These are phyloP conservation scores for Zygoascus hellenicus DNA, from an alignment of 1,139 yeast species.

Conservation along the genomic window DNA sequence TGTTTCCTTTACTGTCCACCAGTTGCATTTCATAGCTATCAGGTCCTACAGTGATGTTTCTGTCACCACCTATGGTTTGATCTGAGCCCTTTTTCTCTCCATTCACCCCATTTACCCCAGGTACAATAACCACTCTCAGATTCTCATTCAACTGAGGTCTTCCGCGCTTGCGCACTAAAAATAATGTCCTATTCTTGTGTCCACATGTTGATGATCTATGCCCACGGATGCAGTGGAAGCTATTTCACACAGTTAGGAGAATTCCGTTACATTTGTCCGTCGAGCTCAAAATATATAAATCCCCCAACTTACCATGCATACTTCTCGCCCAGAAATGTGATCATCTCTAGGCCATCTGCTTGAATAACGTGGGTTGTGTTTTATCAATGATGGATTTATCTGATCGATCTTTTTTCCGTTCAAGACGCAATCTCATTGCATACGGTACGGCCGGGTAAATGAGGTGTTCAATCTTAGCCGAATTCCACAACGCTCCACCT, in stretches of 20 bases:
- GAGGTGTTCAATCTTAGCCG: no score
- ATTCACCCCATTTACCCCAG: constrained; percentile 13
- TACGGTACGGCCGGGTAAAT: no score
- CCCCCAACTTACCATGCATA: constrained; percentile 60
- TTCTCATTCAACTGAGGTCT: constrained; percentile 45
- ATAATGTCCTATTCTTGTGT: constrained; percentile 71
- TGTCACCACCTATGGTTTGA: not conserved
- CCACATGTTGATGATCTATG: constrained; percentile 85
- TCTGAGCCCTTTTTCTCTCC: not conserved
- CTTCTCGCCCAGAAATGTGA: constrained; percentile 74
- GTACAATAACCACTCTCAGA: constrained; percentile 27
- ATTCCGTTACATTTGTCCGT: not conserved
- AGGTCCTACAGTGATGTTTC: constrained; percentile 21
- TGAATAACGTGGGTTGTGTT: not conserved
- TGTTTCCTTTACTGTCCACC: constrained; percentile 26
- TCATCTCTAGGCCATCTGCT: constrained; percentile 46
- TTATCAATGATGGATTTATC: no score
- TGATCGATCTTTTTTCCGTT: no score
- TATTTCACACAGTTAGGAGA: constrained; percentile 6
- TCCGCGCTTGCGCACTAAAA: constrained; percentile 85
- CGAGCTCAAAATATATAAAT: not conserved
- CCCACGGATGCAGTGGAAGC: constrained; percentile 69
- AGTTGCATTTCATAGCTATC: constrained; percentile 22
- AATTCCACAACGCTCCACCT: no score
- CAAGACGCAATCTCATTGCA: no score